Conservation (phyloP, 176 grass and related monocot genomes). For the Juncus effusus region DNA sequence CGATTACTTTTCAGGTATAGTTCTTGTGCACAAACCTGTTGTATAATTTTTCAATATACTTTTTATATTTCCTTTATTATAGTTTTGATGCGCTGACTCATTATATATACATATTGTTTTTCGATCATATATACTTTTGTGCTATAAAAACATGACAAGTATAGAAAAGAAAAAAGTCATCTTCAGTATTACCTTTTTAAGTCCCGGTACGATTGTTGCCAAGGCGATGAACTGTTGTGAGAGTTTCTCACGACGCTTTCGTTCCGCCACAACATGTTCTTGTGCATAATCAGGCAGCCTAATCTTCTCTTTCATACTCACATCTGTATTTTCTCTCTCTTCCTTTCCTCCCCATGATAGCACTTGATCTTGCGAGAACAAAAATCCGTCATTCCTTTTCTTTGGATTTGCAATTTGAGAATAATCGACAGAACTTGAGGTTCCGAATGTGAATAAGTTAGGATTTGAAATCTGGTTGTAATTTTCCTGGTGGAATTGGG, state of each 20-base stretch:
- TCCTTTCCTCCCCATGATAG: slow-evolving; percentile 8
- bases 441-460: neutral
- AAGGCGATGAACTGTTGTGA: slow-evolving; percentile 36
- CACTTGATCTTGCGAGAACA: slow-evolving; percentile 6
- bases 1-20: too few species aligned
- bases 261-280: slow-evolving; percentile 33
- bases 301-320: neutral
- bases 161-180: neutral
- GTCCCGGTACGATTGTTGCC: slow-evolving; percentile 32
- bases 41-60: too few species aligned
- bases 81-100: too few species aligned
- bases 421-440: neutral
- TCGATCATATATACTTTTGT: too few species aligned
- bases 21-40: too few species aligned
- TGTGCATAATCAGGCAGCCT: slow-evolving; percentile 5
- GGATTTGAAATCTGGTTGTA: neutral
- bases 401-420: neutral
- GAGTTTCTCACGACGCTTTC: slow-evolving; percentile 35
- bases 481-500: neutral
- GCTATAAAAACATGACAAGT: too few species aligned
- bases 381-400: too few species aligned
- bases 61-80: too few species aligned
- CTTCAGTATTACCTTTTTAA: slow-evolving; percentile 28
- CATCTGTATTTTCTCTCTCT: neutral
- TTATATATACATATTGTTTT: too few species aligned